phyloP scores from a whole-genome alignment of 1,284 basidiomycete species.

The Pisolithus thermaeus region DNA sequence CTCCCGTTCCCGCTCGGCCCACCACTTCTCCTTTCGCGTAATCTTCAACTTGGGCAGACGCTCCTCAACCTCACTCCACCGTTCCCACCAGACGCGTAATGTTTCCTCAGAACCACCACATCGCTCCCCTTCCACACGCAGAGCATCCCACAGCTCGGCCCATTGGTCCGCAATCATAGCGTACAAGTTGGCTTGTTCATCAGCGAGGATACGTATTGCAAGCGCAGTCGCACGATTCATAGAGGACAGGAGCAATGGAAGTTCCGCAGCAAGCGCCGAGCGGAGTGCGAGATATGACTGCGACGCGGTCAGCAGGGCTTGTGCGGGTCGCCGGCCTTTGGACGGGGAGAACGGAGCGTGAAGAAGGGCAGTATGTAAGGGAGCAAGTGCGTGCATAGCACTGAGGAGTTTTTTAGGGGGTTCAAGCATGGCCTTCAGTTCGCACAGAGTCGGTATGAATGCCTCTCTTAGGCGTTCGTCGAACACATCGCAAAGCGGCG shows the following conservation, averaged over 20 bases:
- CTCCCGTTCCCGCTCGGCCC: conserved; percentile 26
- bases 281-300: conserved; percentile 69
- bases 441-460: conserved; percentile 50
- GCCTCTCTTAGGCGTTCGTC: conserved; percentile 45
- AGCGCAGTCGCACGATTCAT: conserved; percentile 52
- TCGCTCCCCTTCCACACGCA: conserved; percentile 68
- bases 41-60: conserved; percentile 42
- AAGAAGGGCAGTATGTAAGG: conserved; percentile 59
- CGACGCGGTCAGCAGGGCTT: conserved; percentile 61
- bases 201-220: conserved; percentile 44
- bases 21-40: conserved; percentile 28
- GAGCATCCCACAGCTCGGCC: conserved; percentile 73
- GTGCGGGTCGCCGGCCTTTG: conserved; percentile 55
- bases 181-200: conserved; percentile 57
- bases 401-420: conserved; percentile 60
- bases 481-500: conserved; percentile 49
- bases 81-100: conserved; percentile 56
- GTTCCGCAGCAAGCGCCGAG: conserved; percentile 60
- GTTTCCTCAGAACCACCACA: conserved; percentile 62
- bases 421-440: conserved; percentile 49
- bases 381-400: conserved; percentile 65
- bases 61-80: conserved; percentile 60
- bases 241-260: conserved; percentile 56
- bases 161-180: conserved; percentile 52
- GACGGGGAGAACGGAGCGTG: conserved; percentile 47